Evolutionary conservation across 1,284 basidiomycete species (phyloP).

Genomic region (Cutaneotrichosporon spelunceum): DNA sequence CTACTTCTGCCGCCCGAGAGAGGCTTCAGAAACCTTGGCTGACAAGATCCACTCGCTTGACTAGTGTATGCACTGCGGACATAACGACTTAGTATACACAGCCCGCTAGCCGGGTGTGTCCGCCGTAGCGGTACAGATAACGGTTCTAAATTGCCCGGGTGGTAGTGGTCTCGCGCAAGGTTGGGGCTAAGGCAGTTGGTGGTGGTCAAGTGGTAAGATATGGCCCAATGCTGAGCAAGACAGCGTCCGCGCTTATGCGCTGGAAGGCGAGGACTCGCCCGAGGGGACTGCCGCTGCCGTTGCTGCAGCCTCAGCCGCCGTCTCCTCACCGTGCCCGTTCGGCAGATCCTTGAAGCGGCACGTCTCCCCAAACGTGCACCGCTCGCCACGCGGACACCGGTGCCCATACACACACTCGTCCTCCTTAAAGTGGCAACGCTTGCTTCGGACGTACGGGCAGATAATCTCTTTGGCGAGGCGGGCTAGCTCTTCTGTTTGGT

Average conservation of each 20-base stretch:
- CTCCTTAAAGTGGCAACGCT: slow-evolving; percentile 40
- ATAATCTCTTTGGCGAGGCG: slow-evolving; percentile 43
- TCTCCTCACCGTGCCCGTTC: slow-evolving; percentile 37
- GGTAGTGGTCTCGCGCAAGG: neutral
- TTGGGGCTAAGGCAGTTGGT: neutral
- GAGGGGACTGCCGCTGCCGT: slow-evolving; percentile 2
- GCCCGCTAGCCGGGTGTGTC: slow-evolving; percentile 13
- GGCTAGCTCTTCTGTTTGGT: slow-evolving; percentile 37
- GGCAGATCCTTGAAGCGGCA: slow-evolving; percentile 39
- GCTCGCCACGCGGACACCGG: slow-evolving; percentile 33
- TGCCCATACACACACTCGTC: slow-evolving; percentile 46
- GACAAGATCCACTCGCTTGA: too few relatives aligned
- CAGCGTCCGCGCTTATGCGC: neutral
- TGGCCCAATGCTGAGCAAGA: neutral
- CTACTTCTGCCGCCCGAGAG: too few relatives aligned
- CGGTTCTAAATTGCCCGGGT: slow-evolving; percentile 3
- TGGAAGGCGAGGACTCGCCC: neutral
- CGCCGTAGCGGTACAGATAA: slow-evolving; percentile 8
- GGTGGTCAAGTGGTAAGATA: neutral
- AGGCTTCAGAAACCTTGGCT: too few relatives aligned
- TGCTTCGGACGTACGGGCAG: slow-evolving; percentile 37
- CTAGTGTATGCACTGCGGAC: slow-evolving; percentile 16
- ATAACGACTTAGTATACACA: slow-evolving; percentile 22
- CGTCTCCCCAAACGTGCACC: slow-evolving; percentile 41
- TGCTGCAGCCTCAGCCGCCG: slow-evolving; percentile 1